Conservation (phyloP, 139 green algal species). For the Micractinium conductrix region DNA sequence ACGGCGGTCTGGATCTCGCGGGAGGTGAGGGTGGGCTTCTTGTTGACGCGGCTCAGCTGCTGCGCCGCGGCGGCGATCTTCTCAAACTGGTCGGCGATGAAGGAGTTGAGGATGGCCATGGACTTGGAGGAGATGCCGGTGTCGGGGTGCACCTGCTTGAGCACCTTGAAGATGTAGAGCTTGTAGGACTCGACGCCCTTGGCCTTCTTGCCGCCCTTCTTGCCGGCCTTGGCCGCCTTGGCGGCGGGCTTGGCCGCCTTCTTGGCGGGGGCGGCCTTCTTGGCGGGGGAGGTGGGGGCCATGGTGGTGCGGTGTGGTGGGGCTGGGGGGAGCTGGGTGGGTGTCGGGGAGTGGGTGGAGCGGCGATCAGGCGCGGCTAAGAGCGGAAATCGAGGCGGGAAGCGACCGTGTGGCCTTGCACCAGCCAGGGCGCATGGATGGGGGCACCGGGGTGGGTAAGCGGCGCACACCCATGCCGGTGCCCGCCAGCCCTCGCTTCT, state of each 20-base stretch:
- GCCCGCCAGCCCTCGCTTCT: too few relatives aligned
- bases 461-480: not conserved
- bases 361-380: not conserved
- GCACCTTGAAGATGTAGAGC: slow-evolving; percentile 65
- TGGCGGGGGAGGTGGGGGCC: not conserved
- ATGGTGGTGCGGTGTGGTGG: not conserved
- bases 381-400: not conserved
- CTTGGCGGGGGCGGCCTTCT: not conserved
- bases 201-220: not conserved
- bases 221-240: not conserved
- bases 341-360: too few relatives aligned
- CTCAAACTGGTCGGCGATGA: too few relatives aligned
- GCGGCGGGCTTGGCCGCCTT: too few relatives aligned
- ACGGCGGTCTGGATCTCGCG: slow-evolving; percentile 89
- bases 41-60: slow-evolving; percentile 76
- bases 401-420: too few relatives aligned
- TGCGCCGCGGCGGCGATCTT: too few relatives aligned
- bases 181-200: too few relatives aligned
- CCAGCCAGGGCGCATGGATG: too few relatives aligned
- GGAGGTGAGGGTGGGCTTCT: slow-evolving; percentile 90
- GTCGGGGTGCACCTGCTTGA: slow-evolving; percentile 97
- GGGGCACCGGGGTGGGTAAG: too few relatives aligned
- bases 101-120: slow-evolving; percentile 98
- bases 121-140: slow-evolving; percentile 95
- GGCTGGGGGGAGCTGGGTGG: too few relatives aligned